These are phyloP conservation scores for Candida railenensis DNA, from an alignment of 805 yeast species.

Conservation along the genomic window DNA sequence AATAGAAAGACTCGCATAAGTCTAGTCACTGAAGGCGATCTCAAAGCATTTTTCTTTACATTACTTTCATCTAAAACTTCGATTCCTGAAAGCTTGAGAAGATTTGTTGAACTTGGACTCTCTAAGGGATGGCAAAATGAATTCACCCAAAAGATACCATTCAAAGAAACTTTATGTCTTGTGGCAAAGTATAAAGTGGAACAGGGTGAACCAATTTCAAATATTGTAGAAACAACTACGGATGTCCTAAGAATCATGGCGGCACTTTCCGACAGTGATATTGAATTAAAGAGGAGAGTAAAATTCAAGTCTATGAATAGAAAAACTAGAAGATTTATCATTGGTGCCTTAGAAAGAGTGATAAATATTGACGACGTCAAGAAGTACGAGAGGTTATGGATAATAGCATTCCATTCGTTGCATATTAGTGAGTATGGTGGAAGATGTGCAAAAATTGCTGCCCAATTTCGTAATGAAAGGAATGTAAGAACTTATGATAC, in stretches of 20 bases:
- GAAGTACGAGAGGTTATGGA: slow-evolving; percentile 7
- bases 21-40: slow-evolving; percentile 5
- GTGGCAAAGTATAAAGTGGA: slow-evolving; percentile 6
- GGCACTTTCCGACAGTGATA: slow-evolving; percentile 4
- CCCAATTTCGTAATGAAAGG: slow-evolving; percentile 7
- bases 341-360: slow-evolving; percentile 8
- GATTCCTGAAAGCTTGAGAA: slow-evolving; percentile 9
- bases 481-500: slow-evolving; percentile 10
- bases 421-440: slow-evolving; percentile 12
- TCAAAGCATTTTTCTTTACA: slow-evolving; percentile 6
- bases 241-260: slow-evolving; percentile 12
- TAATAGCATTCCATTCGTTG: slow-evolving; percentile 10
- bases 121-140: slow-evolving; percentile 8
- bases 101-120: slow-evolving; percentile 15
- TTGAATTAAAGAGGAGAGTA: slow-evolving; percentile 3
- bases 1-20: background rate
- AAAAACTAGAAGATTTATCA: slow-evolving; percentile 5
- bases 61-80: slow-evolving; percentile 7
- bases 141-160: slow-evolving; percentile 7
- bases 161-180: slow-evolving; percentile 9
- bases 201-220: slow-evolving; percentile 6
- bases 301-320: slow-evolving; percentile 9
- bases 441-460: slow-evolving; percentile 7
- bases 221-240: slow-evolving; percentile 7
- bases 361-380: slow-evolving; percentile 10